Evolutionary conservation across 1,139 yeast genomes (phyloP), one percentile per base, ranked within the genome.

Genomic region (Insectozyma bohioensis): DNA sequence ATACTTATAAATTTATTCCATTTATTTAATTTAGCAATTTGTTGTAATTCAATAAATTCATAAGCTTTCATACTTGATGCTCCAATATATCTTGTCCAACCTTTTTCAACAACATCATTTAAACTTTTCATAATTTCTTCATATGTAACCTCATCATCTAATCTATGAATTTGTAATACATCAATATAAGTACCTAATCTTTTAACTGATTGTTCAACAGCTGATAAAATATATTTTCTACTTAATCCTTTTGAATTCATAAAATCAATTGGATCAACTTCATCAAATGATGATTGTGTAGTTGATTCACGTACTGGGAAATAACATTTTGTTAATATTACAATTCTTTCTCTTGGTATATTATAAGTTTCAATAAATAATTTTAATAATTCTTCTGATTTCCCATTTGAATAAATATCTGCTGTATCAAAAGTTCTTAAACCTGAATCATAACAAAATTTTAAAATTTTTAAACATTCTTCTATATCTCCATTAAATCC

Each of bases 1-100:
- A n/a, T n/a, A n/a, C n/a, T 63, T 39, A 76, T 61, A 43, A 78
- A 78, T 51, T 75, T 75, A 41, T 67, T 63, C 78, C 78, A 75
- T 4, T 68, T 67, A 44, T 67, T 41, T 42, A 56, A 57, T 36
- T 76, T 80, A 11, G 82, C 81, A 34, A 67, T 52, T 39, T 51
- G 52, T 48, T 77, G 82, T 45, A 74, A 50, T 48, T 64, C 64
- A 7, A 65, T 72, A 52, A 77, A 77, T 40, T 70, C 69, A 22
- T 53, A 51, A 1, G 72, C 63, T 34, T 54, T 59, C 81, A 77
- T 76, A 0, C 77, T 50, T 1, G 80, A 74, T 2, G 82, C 81
- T 10, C 83, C 83, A 35, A 78, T 61, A 49, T 77, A 78, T 35
- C 80, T 62, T 6, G 67, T 59, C 21, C 56, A 52, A 1, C 82